Conservation (phyloP, 1,284 basidiomycete species). For the Malassezia obtusa region DNA sequence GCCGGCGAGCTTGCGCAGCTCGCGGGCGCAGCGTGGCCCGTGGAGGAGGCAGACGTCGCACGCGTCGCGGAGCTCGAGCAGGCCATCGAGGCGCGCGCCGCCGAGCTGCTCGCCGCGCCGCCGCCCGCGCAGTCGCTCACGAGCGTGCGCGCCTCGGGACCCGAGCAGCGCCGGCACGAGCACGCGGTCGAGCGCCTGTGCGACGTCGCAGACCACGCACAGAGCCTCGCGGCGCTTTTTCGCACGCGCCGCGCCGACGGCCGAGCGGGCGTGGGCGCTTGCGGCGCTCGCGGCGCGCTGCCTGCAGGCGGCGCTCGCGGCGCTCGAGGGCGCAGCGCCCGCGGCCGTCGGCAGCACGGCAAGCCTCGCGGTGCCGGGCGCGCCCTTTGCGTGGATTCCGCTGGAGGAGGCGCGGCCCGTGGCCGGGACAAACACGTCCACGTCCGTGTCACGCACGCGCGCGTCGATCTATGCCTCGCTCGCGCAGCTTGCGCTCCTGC, state of each 20-base stretch:
- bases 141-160: slow-evolving; percentile 6
- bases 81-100: background rate
- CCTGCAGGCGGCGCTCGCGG: slow-evolving; percentile 5
- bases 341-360: background rate
- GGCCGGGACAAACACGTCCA: slow-evolving; percentile 2
- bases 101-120: background rate
- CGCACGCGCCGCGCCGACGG: background rate
- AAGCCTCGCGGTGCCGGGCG: background rate
- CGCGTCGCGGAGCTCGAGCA: background rate
- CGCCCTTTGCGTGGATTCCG: slow-evolving; percentile 3
- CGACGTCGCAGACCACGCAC: slow-evolving; percentile 12
- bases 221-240: slow-evolving; percentile 2
- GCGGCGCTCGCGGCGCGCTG: slow-evolving; percentile 1
- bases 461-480: slow-evolving; percentile 11
- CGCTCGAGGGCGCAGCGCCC: slow-evolving; percentile 2
- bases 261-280: slow-evolving; percentile 3
- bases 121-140: slow-evolving; percentile 15
- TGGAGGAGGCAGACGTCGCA: background rate
- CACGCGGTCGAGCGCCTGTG: background rate
- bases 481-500: slow-evolving; percentile 6
- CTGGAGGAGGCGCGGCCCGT: background rate
- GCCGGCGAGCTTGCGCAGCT: background rate
- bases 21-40: background rate
- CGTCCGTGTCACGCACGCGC: slow-evolving; percentile 3
- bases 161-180: background rate